Percentiles rank a stretch among this genome's conserved stretches.
phyloP scores from a whole-genome alignment of 148 eudicot genomes.

The Oxyria digyna region DNA sequence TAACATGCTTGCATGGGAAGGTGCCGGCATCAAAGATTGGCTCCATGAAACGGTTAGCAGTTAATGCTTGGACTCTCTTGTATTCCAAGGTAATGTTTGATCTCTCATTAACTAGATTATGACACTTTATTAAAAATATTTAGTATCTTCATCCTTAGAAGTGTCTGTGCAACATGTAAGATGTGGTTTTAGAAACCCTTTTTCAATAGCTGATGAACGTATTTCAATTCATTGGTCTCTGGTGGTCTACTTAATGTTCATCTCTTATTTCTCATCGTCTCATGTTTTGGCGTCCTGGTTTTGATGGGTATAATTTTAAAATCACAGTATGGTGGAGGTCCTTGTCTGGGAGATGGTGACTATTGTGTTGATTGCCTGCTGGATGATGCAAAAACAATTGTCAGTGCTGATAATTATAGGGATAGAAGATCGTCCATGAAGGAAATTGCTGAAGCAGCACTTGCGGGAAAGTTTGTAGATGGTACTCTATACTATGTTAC shows the following conservation, averaged over 20 bases:
- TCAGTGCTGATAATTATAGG: slow-evolving; percentile 72
- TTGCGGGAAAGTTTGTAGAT: slow-evolving; percentile 56
- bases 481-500: slow-evolving; percentile 66
- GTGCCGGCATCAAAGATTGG: slow-evolving; percentile 61
- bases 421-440: slow-evolving; percentile 65
- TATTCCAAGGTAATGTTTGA: slow-evolving; percentile 56
- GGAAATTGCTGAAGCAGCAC: slow-evolving; percentile 80
- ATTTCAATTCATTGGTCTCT: neutral
- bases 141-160: slow-evolving; percentile 5
- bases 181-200: slow-evolving; percentile 1
- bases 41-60: slow-evolving; percentile 69
- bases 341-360: slow-evolving; percentile 52
- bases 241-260: slow-evolving; percentile 1
- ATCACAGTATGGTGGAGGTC: slow-evolving; percentile 78
- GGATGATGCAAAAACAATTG: slow-evolving; percentile 43
- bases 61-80: slow-evolving; percentile 66
- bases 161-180: neutral
- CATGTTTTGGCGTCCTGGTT: slow-evolving; percentile 3
- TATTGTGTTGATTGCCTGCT: slow-evolving; percentile 59
- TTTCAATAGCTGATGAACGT: neutral
- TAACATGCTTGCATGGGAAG: slow-evolving; percentile 75
- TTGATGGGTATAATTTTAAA: slow-evolving; percentile 9
- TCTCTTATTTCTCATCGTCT: neutral
- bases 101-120: neutral
- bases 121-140: neutral